Evolutionary conservation across 305 asterid species (phyloP), one percentile per base, ranked within the genome.

Genomic region (Petunia hybrid): DNA sequence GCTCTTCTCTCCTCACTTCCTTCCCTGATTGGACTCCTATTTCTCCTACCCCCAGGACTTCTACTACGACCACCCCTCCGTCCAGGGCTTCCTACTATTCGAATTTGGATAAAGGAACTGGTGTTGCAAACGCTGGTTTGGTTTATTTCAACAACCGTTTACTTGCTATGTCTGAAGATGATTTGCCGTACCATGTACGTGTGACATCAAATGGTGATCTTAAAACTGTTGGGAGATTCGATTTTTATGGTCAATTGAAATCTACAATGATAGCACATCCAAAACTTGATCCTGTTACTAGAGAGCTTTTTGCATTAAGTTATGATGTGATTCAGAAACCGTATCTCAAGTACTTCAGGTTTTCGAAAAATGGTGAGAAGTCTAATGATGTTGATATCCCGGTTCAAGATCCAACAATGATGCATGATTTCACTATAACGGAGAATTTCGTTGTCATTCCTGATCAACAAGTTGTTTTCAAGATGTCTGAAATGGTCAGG

Each of bases 201-300:
- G 86, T 94, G 39, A 90, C 95, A 0, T 84, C 85, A 6, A 35
- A 74, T 60, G 96, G 98, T n/a, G 98, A 94, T 80, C 43, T 94
- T 16, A 57, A 88, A 80, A 92, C 97, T 0, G 94, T 78, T 0
- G 91, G 77, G 6, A 82, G 98, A n/a, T 92, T 84, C 91, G 78
- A 61, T 61, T 94, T 92, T 80, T 8, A 79, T n/a, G 91, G 88
- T 0, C 88, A 92, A 63, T 81, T 91, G 36, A 86, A 89, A 1
- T 86, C 94, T 80, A 89, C 97, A 59, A 94, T 94, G 98, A 94
- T 94, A 48, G 98, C 98, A 41, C 98, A 94, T 83, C 98, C 98
- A 0, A 94, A 94, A 73, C 77, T 94, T 69, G 97, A 94, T 91
- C 97, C 97, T 0, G 89, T 84, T 16, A 68, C 98, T 8, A 96